Conservation (phyloP, 805 yeast genomes). For the Wickerhamomyces pijperi region DNA sequence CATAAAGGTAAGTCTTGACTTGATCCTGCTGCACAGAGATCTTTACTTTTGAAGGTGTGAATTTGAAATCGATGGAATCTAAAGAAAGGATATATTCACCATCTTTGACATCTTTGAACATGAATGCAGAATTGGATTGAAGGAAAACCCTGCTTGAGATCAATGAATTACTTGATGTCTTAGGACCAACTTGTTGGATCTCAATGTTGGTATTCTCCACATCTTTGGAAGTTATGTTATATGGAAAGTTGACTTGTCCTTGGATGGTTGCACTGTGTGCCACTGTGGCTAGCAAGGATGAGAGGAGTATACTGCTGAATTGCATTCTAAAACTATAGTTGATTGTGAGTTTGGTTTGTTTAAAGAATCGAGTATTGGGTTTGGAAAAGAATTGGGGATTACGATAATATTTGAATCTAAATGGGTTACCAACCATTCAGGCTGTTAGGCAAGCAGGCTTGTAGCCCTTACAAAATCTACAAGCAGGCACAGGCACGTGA, state of each 20-base stretch:
- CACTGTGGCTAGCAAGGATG: background rate
- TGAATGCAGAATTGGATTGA: slow-evolving; percentile 8
- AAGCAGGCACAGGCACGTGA: too few species aligned
- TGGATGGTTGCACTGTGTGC: slow-evolving; percentile 6
- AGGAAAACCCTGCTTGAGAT: slow-evolving; percentile 4
- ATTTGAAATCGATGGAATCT: slow-evolving; percentile 12
- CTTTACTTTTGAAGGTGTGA: slow-evolving; percentile 14
- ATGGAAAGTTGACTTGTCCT: slow-evolving; percentile 9
- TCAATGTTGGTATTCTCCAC: slow-evolving; percentile 8
- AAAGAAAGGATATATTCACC: slow-evolving; percentile 13
- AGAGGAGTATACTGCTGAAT: too few species aligned
- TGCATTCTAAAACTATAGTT: background rate
- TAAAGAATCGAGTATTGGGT: too few species aligned
- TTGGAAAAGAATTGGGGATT: background rate
- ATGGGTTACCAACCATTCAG: too few species aligned
- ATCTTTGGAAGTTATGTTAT: slow-evolving; percentile 7
- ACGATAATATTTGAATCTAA: too few species aligned
- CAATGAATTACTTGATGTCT: background rate
- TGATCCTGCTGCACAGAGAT: slow-evolving; percentile 9
- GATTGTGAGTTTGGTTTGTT: background rate
- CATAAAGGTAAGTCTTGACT: slow-evolving; percentile 3
- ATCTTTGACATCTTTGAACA: slow-evolving; percentile 5
- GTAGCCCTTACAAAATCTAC: background rate
- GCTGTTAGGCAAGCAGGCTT: too few species aligned
- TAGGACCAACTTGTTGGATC: slow-evolving; percentile 4